Percentiles rank a stretch among this genome's conserved stretches.
phyloP scores from a whole-genome alignment of 495 filamentous ascomycete genomes.

The Chaetomium cochliodes region DNA sequence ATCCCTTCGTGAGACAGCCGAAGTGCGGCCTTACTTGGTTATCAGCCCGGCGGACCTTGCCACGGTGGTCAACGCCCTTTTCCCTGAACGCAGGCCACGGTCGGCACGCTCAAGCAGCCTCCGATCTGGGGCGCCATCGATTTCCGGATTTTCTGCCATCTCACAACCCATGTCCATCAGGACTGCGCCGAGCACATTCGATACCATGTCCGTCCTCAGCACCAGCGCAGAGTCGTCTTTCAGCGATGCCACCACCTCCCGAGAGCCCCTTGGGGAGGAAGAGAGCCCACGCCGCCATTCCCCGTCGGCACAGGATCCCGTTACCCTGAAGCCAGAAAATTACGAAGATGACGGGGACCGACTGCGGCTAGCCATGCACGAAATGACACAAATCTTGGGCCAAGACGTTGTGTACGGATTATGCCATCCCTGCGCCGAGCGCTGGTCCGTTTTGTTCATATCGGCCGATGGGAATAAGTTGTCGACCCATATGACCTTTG shows the following conservation, averaged over 20 bases:
- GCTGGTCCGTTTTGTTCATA: conserved; percentile 75
- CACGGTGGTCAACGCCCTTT: conserved; percentile 68
- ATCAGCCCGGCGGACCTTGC: conserved; percentile 70
- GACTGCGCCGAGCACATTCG: conserved; percentile 48
- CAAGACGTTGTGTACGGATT: conserved; percentile 57
- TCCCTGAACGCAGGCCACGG: conserved; percentile 59
- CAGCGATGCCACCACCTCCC: conserved; percentile 65
- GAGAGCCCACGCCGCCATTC: conserved; percentile 46
- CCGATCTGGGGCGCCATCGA: conserved; percentile 63
- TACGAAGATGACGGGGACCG: conserved; percentile 57
- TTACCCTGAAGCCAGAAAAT: conserved; percentile 39
- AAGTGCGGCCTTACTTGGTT: conserved; percentile 71
- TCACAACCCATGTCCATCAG: conserved; percentile 49
- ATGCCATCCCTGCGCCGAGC: conserved; percentile 70
- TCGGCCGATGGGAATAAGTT: conserved; percentile 66
- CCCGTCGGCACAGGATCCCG: conserved; percentile 39
- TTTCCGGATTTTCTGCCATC: conserved; percentile 59
- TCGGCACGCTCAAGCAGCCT: conserved; percentile 55
- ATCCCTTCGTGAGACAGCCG: conserved; percentile 64
- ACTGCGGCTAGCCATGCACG: conserved; percentile 58
- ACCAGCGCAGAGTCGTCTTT: conserved; percentile 65
- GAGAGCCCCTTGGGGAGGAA: conserved; percentile 61
- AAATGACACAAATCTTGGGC: conserved; percentile 63
- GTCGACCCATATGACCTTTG: conserved; percentile 69
- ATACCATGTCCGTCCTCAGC: conserved; percentile 62